Evolutionary conservation across 371 early-diverging fungal species (phyloP), one percentile per base, ranked within the genome.

Genomic region (Smittium mucronatum): DNA sequence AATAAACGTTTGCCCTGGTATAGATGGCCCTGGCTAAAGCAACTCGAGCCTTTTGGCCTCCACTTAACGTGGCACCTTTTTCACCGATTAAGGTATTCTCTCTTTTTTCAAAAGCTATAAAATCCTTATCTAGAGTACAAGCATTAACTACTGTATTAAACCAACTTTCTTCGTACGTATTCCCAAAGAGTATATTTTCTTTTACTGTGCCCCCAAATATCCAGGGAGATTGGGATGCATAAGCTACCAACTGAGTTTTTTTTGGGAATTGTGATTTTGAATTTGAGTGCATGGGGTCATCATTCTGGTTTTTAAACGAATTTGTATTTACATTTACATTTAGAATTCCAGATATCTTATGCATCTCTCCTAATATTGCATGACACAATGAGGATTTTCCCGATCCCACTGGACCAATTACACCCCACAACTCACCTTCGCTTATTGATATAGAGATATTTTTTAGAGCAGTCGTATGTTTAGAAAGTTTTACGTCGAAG

Each of bases 341-440:
- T 25, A 59, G 5, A 36, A 67, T 70, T 1, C 82, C 82, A 2
- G 75, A 70, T 1, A 77, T 75, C 72, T 76, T 90, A 70, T 90
- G 85, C 85, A 94, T 91, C 73, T 97, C 97, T 57, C 97, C 98
- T 25, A 97, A 80, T 17, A 97, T 76, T 1, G 94, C 90, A 16
- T 88, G 81, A 29, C 95, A 78, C 35, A 95, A 76, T 0, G 95
- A 92, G n/a, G 92, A 89, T 75, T 97, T 97, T 36, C 97, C 97
- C 2, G 90, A 71, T 5, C 96, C 97, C 0, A 95, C 93, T 61
- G 87, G 86, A 1, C 97, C 98, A 2, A 91, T 89, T 25, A 97
- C 76, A 25, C 89, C 84, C 5, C 34, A 36, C 2, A 58, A 21
- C 15, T 61, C 60, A 47, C 68, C 68, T 33, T 30, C 2, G 16